phyloP scores from a whole-genome alignment of 192 early-diverging fungal genomes.

The Coemansia biformis region DNA sequence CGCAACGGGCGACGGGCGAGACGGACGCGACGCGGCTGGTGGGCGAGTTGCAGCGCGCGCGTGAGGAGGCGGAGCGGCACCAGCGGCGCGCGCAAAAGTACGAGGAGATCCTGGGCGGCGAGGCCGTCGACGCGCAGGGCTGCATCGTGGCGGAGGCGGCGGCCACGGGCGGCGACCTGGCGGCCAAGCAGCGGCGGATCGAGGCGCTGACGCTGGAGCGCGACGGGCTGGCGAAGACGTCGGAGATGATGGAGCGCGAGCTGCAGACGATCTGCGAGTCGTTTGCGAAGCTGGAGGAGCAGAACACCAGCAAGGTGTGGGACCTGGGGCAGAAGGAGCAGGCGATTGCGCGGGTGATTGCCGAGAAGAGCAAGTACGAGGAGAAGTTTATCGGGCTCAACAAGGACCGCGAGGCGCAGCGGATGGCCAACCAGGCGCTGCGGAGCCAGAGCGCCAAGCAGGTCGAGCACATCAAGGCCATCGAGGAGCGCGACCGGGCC shows the following conservation, averaged over 20 bases:
- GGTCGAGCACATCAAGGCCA: slow-evolving; percentile 70
- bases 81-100: slow-evolving; percentile 41
- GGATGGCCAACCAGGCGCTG: slow-evolving; percentile 55
- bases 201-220: slow-evolving; percentile 53
- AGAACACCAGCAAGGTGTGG: slow-evolving; percentile 73
- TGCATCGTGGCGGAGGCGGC: slow-evolving; percentile 6
- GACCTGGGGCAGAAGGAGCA: slow-evolving; percentile 74
- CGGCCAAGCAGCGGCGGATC: slow-evolving; percentile 47
- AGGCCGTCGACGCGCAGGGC: slow-evolving; percentile 22
- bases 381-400: slow-evolving; percentile 72
- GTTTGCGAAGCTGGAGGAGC: slow-evolving; percentile 79
- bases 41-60: slow-evolving; percentile 30
- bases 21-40: slow-evolving; percentile 19
- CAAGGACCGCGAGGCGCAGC: slow-evolving; percentile 63
- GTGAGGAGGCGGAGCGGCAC: slow-evolving; percentile 18
- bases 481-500: slow-evolving; percentile 75
- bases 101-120: slow-evolving; percentile 36
- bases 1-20: slow-evolving; percentile 15
- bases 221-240: slow-evolving; percentile 52
- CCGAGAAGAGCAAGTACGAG: slow-evolving; percentile 80
- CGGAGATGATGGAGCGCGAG: slow-evolving; percentile 53
- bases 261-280: slow-evolving; percentile 54
- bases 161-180: slow-evolving; percentile 29
- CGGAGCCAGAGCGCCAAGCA: slow-evolving; percentile 77
- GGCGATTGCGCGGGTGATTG: slow-evolving; percentile 66